Evolutionary conservation across 2,329 filamentous ascomycete genomes (phyloP), one percentile per base, ranked within the genome.

Genomic region (Rasamsonia emersonii): DNA sequence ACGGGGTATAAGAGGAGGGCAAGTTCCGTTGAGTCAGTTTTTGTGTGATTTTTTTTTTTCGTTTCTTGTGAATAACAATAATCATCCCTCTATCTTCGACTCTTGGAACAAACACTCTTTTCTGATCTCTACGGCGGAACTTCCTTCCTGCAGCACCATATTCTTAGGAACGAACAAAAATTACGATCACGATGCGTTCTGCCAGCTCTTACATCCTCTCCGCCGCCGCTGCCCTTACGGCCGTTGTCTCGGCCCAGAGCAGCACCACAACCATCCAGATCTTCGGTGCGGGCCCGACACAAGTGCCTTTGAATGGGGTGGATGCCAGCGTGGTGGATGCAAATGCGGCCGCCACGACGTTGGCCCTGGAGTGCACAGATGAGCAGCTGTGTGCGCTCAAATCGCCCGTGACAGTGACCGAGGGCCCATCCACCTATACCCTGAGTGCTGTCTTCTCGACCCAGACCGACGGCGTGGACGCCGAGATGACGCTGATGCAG

Each of bases 391-490:
- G 43, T 32, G 30, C 17, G 3, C 28, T 38, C 5, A 20, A 30
- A 3, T 33, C 32, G 9, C 43, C 42, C 2, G 9, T 42, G 8
- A 47, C 45, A 29, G 15, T 43, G 3, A 45, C 42, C 15, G 31
- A 42, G 21, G 43, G 45, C 4, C 43, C 42, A 6, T 47, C 45
- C 9, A 47, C 43, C 28, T 43, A 32, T 19, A 31, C 31, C 15
- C 16, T 39, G 14, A 35, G 29, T 13, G 39, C 39, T n/a, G 29
- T 37, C 15, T 37, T 35, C 19, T 13, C 41, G 3, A 33, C 36
- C 15, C 25, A 25, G 15, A 31, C 24, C 3, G 2, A 14, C 11
- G 40, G 37, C 5, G 24, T 34, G 4, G 19, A 33, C 3, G 38
- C 24, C 7, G 38, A 21, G 2, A 6, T 37, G 10, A 41, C 43